phyloP scores from a whole-genome alignment of 1,284 basidiomycete species.

The Jaminaea rosea region DNA sequence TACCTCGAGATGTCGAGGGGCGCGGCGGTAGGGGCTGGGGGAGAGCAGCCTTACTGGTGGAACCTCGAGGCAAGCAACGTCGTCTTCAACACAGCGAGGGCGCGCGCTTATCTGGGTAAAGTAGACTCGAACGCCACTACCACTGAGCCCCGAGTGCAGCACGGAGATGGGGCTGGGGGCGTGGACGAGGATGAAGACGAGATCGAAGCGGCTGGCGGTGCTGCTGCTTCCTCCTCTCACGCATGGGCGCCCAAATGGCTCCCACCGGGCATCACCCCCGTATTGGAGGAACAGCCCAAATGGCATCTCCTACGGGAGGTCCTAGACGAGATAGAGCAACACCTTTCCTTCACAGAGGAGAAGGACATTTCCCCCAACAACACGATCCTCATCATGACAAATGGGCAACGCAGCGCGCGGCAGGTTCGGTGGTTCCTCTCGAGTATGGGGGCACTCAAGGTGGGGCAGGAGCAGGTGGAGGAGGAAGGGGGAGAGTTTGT shows the following conservation, averaged over 20 bases:
- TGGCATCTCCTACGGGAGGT: conserved; percentile 80
- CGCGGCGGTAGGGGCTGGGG: too few species aligned
- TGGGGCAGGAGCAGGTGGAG: background rate
- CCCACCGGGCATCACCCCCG: conserved; percentile 69
- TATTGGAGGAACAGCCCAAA: conserved; percentile 89
- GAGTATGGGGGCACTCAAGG: conserved; percentile 18
- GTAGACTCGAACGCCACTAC: conserved; percentile 5
- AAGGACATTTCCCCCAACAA: conserved; percentile 12
- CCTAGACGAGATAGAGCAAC: conserved; percentile 82
- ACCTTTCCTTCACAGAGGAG: conserved; percentile 53
- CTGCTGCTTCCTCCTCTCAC: conserved; percentile 3
- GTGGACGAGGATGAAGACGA: conserved; percentile 30
- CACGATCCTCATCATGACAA: conserved; percentile 43
- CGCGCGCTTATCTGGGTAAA: conserved; percentile 63
- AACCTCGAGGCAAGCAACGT: conserved; percentile 78
- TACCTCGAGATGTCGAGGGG: conserved; percentile 85
- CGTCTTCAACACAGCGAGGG: conserved; percentile 74
- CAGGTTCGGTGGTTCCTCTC: conserved; percentile 36
- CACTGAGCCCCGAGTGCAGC: background rate
- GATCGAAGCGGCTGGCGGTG: conserved; percentile 5
- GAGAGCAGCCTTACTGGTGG: conserved; percentile 72
- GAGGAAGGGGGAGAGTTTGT: background rate
- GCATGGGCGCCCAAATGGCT: conserved; percentile 56
- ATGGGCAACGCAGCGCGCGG: conserved; percentile 24
- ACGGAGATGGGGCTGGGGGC: conserved; percentile 1